Conservation (phyloP, 2,329 filamentous ascomycete genomes). For the Massarina eburnea region DNA sequence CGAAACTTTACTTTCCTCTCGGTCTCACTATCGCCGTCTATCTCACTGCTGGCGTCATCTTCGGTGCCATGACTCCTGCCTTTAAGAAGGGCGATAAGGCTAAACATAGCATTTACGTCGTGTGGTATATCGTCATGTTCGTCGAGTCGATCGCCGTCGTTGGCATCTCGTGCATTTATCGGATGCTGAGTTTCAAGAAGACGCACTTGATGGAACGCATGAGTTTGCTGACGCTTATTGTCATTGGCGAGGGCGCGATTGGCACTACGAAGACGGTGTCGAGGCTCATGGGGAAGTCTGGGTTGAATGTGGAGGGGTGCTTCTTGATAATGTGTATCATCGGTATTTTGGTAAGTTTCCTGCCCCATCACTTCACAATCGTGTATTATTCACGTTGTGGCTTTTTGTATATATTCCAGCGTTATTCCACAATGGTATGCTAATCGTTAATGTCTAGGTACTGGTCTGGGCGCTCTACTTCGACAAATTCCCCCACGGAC, state of each 20-base stretch:
- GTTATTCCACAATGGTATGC: not conserved
- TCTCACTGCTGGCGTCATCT: slow-evolving; percentile 24
- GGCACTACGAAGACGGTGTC: slow-evolving; percentile 59
- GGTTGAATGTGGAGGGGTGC: slow-evolving; percentile 37
- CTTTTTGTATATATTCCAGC: not conserved
- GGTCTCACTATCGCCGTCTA: slow-evolving; percentile 36
- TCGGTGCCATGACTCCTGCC: slow-evolving; percentile 38
- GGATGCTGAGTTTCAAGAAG: slow-evolving; percentile 61
- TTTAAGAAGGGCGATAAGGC: slow-evolving; percentile 22
- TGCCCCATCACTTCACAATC: not conserved
- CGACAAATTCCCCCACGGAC: slow-evolving; percentile 55
- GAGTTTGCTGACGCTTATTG: slow-evolving; percentile 65
- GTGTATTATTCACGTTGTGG: not conserved
- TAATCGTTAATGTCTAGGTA: slow-evolving; percentile 24
- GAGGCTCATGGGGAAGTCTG: slow-evolving; percentile 40
- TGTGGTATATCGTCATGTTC: slow-evolving; percentile 49
- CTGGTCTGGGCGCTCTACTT: slow-evolving; percentile 67
- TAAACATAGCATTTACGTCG: slow-evolving; percentile 28
- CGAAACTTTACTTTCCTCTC: slow-evolving; percentile 38
- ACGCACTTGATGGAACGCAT: slow-evolving; percentile 67
- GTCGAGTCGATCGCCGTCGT: slow-evolving; percentile 58
- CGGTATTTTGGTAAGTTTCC: slow-evolving; percentile 30
- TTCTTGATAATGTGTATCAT: slow-evolving; percentile 42
- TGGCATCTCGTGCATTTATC: slow-evolving; percentile 56
- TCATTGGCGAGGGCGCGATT: slow-evolving; percentile 67